Base-by-base conservation (phyloP, 345 rosid genomes). In the Diplotaxis tenuifolia region DNA sequence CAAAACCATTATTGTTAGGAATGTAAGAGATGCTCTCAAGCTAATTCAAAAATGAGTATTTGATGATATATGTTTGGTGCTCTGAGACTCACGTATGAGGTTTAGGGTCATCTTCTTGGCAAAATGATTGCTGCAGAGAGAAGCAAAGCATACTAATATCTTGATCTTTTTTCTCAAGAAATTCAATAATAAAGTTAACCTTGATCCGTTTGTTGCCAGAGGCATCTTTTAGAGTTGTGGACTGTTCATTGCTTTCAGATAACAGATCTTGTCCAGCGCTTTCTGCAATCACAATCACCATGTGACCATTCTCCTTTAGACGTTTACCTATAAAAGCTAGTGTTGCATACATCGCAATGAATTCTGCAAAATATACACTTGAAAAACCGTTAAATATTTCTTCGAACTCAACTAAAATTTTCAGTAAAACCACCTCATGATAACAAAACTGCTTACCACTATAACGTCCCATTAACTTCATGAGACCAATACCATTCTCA, bases 321-420 rank as follows among this genome's bases (percentile, higher is more conserved):
- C 90, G 80, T 73, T 61, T 87, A 56, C 82, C 89, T 5, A 89
- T 75, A 79, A 68, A 89, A 8, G 97, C 97, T 73, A 91, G 88
- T 40, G 96, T 89, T 62, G 97, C 97, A 68, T 87, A n/a, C 97
- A 91, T 89, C 5, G 96, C 97, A 76, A 89, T 91, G 72, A 89
- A 91, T 67, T 92, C 97, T 91, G 82, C 80, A n/a, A n/a, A 42
- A 14, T 1, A 5, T 58, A 19, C 5, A 32, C 42, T 53, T 71
- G 2, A n/a, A 50, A 45, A 65, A 12, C 4, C 20, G 6, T 3
- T 71, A 71, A 71, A 65, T 22, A 36, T 50, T 27, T 58, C 52
- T 59, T 14, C n/a, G n/a, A n/a, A n/a, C n/a, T n/a, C n/a, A n/a
- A n/a, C n/a, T n/a, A n/a, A n/a, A n/a, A n/a, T n/a, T n/a, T n/a